Evolutionary conservation across 2,329 filamentous ascomycete genomes (phyloP).

Genomic region (Penicillium aurantiogriseum): DNA sequence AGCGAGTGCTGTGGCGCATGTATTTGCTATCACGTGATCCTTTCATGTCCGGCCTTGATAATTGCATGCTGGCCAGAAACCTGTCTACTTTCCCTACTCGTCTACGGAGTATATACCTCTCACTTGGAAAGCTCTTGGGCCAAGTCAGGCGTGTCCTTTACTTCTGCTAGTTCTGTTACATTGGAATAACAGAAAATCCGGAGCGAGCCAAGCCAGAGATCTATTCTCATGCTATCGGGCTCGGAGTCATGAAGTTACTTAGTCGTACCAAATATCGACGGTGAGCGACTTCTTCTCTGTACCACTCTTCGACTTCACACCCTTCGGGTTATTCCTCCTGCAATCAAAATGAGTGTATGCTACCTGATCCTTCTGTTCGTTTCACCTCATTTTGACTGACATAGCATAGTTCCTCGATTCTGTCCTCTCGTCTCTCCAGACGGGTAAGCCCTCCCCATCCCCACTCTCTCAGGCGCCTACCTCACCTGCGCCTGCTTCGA

Average conservation of each 20-base stretch:
- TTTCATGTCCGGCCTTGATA: constrained; percentile 21
- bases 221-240: constrained; percentile 24
- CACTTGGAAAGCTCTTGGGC: not conserved
- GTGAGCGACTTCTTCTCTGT: constrained; percentile 29
- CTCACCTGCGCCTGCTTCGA: constrained; percentile 24
- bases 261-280: constrained; percentile 40
- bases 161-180: not conserved
- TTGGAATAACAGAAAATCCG: not conserved
- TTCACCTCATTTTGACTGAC: constrained; percentile 21
- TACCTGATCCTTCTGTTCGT: not conserved
- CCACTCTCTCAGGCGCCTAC: constrained; percentile 29
- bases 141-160: not conserved
- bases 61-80: constrained; percentile 13
- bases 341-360: constrained; percentile 42
- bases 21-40: constrained; percentile 24
- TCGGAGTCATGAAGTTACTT: constrained; percentile 42
- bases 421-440: constrained; percentile 51
- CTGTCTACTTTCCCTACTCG: constrained; percentile 5
- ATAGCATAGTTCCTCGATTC: constrained; percentile 50
- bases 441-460: constrained; percentile 36
- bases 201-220: constrained; percentile 8
- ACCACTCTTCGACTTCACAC: constrained; percentile 4
- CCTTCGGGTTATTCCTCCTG: not conserved
- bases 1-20: constrained; percentile 39
- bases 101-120: not conserved